Percentiles rank a stretch among this genome's conserved stretches.
Conservation (phyloP, 768 basidiomycete genomes). For the Leccinellum albellum region DNA sequence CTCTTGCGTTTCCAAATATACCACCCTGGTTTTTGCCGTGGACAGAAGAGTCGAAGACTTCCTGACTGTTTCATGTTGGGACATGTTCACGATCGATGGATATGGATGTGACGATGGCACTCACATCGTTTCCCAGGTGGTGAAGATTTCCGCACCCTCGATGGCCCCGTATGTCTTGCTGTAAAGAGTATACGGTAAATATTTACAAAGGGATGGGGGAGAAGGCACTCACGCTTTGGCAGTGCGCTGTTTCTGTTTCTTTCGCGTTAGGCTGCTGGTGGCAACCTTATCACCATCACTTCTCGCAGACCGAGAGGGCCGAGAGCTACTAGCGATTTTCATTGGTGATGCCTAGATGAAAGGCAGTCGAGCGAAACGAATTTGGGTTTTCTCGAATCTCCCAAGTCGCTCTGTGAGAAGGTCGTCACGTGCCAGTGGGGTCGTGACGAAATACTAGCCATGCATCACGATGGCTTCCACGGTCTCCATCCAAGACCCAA, state of each 20-base stretch:
- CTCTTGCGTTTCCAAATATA: slow-evolving; percentile 15
- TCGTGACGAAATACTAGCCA: no score
- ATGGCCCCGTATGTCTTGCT: slow-evolving; percentile 26
- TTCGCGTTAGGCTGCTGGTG: no score
- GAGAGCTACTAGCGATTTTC: no score
- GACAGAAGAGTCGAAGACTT: slow-evolving; percentile 15
- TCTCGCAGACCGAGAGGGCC: no score
- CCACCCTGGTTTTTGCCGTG: slow-evolving; percentile 14
- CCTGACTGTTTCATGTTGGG: neutral
- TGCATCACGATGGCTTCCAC: slow-evolving; percentile 12
- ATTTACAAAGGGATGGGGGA: neutral
- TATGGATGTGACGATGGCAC: neutral
- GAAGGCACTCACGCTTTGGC: neutral
- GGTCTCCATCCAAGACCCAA: slow-evolving; percentile 33
- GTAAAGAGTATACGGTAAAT: neutral
- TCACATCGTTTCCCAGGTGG: slow-evolving; percentile 15
- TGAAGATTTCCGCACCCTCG: slow-evolving; percentile 18
- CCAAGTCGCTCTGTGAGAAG: no score
- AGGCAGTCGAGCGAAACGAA: no score
- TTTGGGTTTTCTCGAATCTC: no score
- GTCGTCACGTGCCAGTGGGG: no score
- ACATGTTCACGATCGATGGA: neutral
- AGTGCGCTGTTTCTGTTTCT: no score
- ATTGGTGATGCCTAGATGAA: no score
- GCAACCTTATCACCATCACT: no score